Evolutionary conservation across 257 asterid species (phyloP), one percentile per base, ranked within the genome.

Genomic region (Scutellaria galericulata): DNA sequence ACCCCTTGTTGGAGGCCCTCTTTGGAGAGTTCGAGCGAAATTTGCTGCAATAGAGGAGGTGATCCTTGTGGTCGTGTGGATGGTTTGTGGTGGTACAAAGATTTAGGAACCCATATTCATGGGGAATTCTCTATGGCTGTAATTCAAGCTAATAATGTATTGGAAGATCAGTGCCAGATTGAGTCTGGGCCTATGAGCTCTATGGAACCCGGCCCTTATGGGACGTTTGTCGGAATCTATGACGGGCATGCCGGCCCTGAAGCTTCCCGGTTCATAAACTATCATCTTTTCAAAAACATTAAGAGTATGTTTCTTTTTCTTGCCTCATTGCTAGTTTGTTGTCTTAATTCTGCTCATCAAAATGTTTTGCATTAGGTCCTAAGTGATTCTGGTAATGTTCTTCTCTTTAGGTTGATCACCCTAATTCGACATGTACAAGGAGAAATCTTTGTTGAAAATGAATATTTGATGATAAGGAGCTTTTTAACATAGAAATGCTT

Each of bases 171-270:
- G 11, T 72, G 97, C 79, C 97, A 90, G 77, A 78, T 93, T n/a
- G 97, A 93, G 77, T 93, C 96, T 0, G 98, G 97, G 42, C 80
- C 91, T 3, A 61, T 93, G 92, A 88, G 96, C 79, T 78, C 76
- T 6, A 15, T 72, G 41, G 89, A 85, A 53, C 62, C 82, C 0
- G 95, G 95, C 15, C 96, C 90, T 63, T 80, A 75, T 47, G 98
- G 97, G 40, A 87, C 98, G 7, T 93, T 88, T 83, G 93, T 93
- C 12, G 98, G 98, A 66, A 70, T 93, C 64, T 93, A 93, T 64
- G 98, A 93, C 66, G 98, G 97, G 59, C 98, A 92, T 83, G 98
- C 84, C 9, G 98, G 98, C 73, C 87, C 96, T 0, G 98, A 92
- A 53, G 91, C 93, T 78, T 75, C 98, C 7, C 81, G 62, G 58